Conservation (phyloP, 192 early-diverging fungal genomes). For the Linnemannia elongata region DNA sequence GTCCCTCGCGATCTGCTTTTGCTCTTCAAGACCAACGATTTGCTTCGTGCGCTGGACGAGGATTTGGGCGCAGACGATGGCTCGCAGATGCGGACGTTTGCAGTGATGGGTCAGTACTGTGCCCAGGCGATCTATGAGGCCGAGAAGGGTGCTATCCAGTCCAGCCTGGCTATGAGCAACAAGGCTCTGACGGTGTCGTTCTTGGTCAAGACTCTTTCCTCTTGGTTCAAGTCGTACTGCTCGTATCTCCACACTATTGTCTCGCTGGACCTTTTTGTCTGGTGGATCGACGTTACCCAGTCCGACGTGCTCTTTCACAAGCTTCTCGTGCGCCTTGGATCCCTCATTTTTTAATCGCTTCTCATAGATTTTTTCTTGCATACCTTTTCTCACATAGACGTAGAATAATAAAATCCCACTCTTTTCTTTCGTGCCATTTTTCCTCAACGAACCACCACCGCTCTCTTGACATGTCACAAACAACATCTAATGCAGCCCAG, state of each 20-base stretch:
- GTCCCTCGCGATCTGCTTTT: slow-evolving; percentile 88
- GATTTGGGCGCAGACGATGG: slow-evolving; percentile 56
- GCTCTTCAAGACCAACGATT: slow-evolving; percentile 93
- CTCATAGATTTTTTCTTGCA: not conserved
- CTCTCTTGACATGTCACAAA: slow-evolving; percentile 7
- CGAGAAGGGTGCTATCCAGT: slow-evolving; percentile 11
- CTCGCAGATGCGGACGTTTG: slow-evolving; percentile 56
- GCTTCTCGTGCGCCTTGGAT: slow-evolving; percentile 7
- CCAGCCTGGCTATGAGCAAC: not conserved
- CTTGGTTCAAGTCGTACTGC: slow-evolving; percentile 38
- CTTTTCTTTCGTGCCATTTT: slow-evolving; percentile 5
- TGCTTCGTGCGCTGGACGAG: slow-evolving; percentile 81
- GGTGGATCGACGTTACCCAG: slow-evolving; percentile 50
- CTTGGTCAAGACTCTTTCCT: slow-evolving; percentile 18
- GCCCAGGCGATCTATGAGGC: slow-evolving; percentile 47
- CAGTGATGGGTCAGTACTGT: slow-evolving; percentile 56
- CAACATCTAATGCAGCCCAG: slow-evolving; percentile 33
- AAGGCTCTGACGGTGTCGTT: slow-evolving; percentile 2
- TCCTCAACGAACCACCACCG: not conserved
- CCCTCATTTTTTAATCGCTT: not conserved
- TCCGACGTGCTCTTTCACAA: slow-evolving; percentile 21
- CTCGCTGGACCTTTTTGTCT: slow-evolving; percentile 40
- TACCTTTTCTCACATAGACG: not conserved
- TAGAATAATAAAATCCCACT: not conserved
- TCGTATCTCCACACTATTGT: slow-evolving; percentile 27